Base-by-base conservation (phyloP, 2,329 filamentous ascomycete genomes). In the Periglandula ipomoeae region DNA sequence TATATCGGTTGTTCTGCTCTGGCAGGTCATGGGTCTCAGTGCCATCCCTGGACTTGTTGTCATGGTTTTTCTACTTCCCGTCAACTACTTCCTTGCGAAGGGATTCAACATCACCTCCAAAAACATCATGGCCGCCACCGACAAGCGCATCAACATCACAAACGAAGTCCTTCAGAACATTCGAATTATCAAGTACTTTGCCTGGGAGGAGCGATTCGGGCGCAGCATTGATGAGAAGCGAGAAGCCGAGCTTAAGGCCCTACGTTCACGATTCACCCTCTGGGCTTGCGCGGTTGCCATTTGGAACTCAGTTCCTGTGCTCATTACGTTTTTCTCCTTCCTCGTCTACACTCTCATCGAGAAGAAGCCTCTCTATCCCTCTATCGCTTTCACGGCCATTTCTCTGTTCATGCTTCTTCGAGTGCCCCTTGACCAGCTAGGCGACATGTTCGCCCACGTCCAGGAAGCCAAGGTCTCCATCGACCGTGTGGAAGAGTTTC, bases 131-230 rank as follows among this genome's bases (percentile, higher is more conserved):
- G 81, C 86, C 46, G 89, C 89, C 19, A 98, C 93, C 3, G 93
- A 98, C 68, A 93, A 93, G 61, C 84, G 93, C 47, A 97, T 98
- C 54, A 88, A 96, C 62, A 85, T 89, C 4, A 98, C 93, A 5
- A 98, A 98, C 64, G 93, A 98, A 67, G 87, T 97, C 7, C 73
- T 98, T 24, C 90, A 95, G 62, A 98, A 97, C 59, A 97, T 98
- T 56, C 83, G 93, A 46, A 96, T 98, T 64, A 97, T 98, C 78
- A 98, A 98, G 64, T 98, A 93, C 67, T 98, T 98, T 64, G 91
- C 93, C 0, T 98, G 93, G 93, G 93, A 98, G 65, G 82, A 89
- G 58, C 85, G 91, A 2, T 98, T 96, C 63, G 81, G 87, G 50
- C 79, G 81, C 20, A 82, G 88, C 48, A 89, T 98, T 30, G 86